Evolutionary conservation across 371 early-diverging fungal species (phyloP), one percentile per base, ranked within the genome.

Genomic region (Fennellomyces sp.): DNA sequence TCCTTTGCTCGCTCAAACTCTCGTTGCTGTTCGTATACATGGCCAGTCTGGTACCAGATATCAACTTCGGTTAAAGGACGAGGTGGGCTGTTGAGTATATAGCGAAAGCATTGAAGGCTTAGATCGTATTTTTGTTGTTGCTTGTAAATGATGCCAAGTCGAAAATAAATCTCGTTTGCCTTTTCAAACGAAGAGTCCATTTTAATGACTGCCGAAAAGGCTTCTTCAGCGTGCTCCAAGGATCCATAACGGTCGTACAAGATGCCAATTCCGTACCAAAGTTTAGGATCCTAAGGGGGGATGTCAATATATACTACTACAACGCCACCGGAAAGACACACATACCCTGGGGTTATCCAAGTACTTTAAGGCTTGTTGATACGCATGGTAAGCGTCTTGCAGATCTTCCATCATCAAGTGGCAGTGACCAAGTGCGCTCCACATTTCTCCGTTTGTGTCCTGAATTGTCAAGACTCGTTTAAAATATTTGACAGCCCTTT

Each of bases 231-330:
- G 69, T 96, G 93, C 48, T 98, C 97, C 38, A 91, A 89, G 0
- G 96, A 94, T 4, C 95, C 96, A 67, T 95, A 97, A 7, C 97
- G 90, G 66, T 99, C 99, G 66, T 98, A 97, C 13, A 98, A 77
- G 26, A 97, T 97, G 7, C 97, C 99, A 45, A 98, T 96, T 19
- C 97, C 98, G 68, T 97, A 99, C 99, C 99, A 99, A 19, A 99
- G 84, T 64, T 96, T 97, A 2, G 98, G 96, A 58, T 97, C 98
- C 87, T 92, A 15, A 27, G n/a, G 11, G 17, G 28, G 30, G 30
- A 15, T 19, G 15, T 19, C 27, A 19, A 12, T 25, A 27, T 21
- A 7, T 49, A 15, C n/a, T n/a, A n/a, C n/a, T n/a, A n/a, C n/a
- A n/a, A n/a, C n/a, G n/a, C n/a, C n/a, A n/a, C n/a, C n/a, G n/a